These are phyloP conservation scores for Carex pumila DNA, from an alignment of 176 grass and related monocot genomes.

Conservation along the genomic window DNA sequence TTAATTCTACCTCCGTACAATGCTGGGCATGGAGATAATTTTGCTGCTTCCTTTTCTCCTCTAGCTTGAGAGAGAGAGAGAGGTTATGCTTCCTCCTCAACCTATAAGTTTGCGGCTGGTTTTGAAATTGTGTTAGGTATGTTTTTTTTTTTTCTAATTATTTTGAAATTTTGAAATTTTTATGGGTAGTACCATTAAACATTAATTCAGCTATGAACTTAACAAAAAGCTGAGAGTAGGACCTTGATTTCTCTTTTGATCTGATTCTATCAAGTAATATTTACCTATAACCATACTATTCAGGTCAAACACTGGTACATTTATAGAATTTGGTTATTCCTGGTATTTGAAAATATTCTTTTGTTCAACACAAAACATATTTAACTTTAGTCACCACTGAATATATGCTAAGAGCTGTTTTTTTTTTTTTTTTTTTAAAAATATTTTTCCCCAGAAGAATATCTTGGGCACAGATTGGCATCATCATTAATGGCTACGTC, in stretches of 20 bases:
- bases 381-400: background rate
- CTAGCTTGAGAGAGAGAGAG: conserved; percentile 26
- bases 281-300: background rate
- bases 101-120: background rate
- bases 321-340: background rate
- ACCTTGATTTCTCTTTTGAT: background rate
- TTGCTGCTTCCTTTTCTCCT: background rate
- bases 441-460: background rate
- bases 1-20: conserved; percentile 25
- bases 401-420: background rate
- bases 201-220: background rate
- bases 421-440: background rate
- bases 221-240: background rate
- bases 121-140: background rate
- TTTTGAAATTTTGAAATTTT: background rate
- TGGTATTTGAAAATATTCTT: background rate
- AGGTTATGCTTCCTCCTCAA: background rate
- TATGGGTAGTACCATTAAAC: background rate
- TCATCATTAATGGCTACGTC: background rate
- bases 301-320: background rate
- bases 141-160: background rate
- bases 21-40: background rate
- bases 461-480: conserved; percentile 8
- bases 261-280: background rate
- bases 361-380: background rate